Evolutionary conservation across 1,139 yeast genomes (phyloP).

Genomic region (Taphrina deformans): DNA sequence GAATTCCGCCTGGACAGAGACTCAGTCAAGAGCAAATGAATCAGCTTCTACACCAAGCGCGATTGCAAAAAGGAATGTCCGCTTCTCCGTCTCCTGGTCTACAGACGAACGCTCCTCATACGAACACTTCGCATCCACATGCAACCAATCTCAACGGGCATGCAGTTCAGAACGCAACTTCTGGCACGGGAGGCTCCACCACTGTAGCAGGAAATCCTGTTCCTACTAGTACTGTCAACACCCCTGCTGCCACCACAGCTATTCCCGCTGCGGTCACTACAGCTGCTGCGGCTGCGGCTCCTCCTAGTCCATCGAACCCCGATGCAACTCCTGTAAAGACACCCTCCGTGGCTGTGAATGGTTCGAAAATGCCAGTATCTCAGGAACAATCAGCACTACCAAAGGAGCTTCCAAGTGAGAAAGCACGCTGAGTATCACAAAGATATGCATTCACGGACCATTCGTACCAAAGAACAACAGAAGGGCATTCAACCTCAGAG

Average conservation of each 20-base stretch:
- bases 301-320: background rate
- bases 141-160: background rate
- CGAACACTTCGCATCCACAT: background rate
- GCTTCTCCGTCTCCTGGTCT: constrained; percentile 13
- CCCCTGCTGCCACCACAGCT: background rate
- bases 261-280: constrained; percentile 37
- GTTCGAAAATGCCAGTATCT: background rate
- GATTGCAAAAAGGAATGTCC: constrained; percentile 12
- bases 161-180: background rate
- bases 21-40: constrained; percentile 42
- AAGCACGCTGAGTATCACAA: background rate
- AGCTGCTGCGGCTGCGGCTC: constrained; percentile 34
- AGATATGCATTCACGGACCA: no score
- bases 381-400: background rate
- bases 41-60: constrained; percentile 40
- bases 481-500: no score
- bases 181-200: background rate
- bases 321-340: background rate
- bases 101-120: background rate
- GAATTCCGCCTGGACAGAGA: constrained; percentile 39
- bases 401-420: constrained; percentile 7
- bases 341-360: background rate
- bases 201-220: background rate
- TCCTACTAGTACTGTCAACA: background rate
- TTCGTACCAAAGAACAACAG: no score